Conservation (phyloP, 1,284 basidiomycete genomes). For the Puccinia hordei region DNA sequence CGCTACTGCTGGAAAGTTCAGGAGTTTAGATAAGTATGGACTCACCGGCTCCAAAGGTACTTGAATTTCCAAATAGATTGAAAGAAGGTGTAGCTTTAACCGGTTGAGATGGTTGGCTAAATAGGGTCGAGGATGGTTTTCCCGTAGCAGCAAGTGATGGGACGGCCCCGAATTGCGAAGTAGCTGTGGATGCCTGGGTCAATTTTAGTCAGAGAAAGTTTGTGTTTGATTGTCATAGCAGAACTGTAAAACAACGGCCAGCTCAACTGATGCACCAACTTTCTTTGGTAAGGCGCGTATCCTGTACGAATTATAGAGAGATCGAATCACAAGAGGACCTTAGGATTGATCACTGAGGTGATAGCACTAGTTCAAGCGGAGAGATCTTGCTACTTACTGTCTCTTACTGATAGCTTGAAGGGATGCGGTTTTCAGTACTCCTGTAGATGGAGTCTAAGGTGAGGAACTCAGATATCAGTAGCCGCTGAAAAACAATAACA, state of each 20-base stretch:
- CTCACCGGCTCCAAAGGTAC: conserved; percentile 1
- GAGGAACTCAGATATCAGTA: neutral
- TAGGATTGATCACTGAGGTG: neutral
- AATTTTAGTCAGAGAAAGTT: neutral
- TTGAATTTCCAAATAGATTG: conserved; percentile 18
- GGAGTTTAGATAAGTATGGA: neutral
- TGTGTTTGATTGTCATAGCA: neutral
- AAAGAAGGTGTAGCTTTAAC: neutral
- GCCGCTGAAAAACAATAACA: neutral
- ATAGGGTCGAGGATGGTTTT: neutral
- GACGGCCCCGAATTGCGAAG: conserved; percentile 4
- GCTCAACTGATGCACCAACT: conserved; percentile 26
- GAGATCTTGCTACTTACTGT: conserved; percentile 15
- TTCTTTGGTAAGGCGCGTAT: conserved; percentile 23
- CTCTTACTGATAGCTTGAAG: conserved; percentile 36
- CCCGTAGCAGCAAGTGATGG: neutral
- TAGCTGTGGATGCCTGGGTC: neutral
- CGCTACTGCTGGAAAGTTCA: neutral
- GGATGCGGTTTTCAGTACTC: conserved; percentile 30
- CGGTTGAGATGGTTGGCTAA: conserved; percentile 5
- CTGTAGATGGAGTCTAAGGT: neutral
- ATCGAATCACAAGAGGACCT: neutral
- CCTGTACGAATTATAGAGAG: neutral
- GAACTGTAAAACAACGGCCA: neutral
- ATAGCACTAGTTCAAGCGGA: neutral